Conservation (phyloP, 1,139 yeast species). For the Pichiaceae sp. region DNA sequence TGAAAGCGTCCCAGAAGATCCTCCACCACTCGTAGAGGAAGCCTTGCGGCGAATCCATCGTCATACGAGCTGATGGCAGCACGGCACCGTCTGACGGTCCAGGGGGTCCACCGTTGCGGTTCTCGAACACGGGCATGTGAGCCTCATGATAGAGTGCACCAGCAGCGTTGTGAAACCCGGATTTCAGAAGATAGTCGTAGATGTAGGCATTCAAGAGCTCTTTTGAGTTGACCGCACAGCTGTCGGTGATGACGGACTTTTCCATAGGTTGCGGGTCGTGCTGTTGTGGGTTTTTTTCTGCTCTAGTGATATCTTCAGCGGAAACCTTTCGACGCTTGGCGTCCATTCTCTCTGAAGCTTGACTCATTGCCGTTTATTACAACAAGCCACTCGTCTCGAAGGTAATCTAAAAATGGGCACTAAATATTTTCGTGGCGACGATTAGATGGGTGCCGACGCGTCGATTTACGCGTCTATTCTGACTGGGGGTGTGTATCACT, state of each 20-base stretch:
- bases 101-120: not conserved
- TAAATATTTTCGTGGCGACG: too few species aligned
- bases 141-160: conserved; percentile 58
- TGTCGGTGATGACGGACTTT: conserved; percentile 29
- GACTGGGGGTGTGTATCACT: too few species aligned
- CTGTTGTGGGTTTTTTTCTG: not conserved
- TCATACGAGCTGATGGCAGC: conserved; percentile 41
- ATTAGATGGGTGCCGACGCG: too few species aligned
- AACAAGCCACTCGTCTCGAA: too few species aligned
- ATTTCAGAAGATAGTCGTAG: conserved; percentile 76
- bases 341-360: not conserved
- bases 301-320: too few species aligned
- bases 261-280: not conserved
- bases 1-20: conserved; percentile 89
- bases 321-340: not conserved
- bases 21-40: conserved; percentile 95
- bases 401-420: too few species aligned
- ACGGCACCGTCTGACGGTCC: not conserved
- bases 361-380: not conserved
- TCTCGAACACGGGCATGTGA: conserved; percentile 21
- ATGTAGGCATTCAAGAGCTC: conserved; percentile 77
- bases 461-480: too few species aligned
- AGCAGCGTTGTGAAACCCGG: conserved; percentile 66
- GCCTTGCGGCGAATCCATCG: conserved; percentile 80
- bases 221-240: conserved; percentile 47